A percentile compares a stretch with the other conserved stretches of the same genome.
phyloP scores from a whole-genome alignment of 2,329 filamentous ascomycete species.

The Alternaria sp. region DNA sequence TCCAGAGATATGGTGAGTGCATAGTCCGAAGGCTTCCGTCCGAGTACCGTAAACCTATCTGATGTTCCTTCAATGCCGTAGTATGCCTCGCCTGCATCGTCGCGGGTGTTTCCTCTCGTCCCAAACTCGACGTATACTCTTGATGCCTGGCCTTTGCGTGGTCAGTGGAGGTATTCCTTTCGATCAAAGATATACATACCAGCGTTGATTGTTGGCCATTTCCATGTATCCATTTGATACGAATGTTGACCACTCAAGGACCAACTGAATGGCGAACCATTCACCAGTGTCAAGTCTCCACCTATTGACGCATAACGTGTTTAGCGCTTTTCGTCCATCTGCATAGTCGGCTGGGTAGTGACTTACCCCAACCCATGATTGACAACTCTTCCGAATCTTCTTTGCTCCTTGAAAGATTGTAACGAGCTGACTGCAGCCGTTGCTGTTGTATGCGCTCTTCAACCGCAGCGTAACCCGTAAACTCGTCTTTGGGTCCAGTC shows the following conservation, averaged over 20 bases:
- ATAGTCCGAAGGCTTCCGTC: conserved; percentile 38
- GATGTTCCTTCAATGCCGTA: conserved; percentile 39
- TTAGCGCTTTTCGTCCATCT: neutral
- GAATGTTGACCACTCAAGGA: conserved; percentile 34
- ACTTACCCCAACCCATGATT: conserved; percentile 38
- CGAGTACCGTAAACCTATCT: conserved; percentile 40
- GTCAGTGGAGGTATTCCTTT: neutral
- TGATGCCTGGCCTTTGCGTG: conserved; percentile 29
- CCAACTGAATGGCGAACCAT: conserved; percentile 51
- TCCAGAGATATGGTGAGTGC: conserved; percentile 41
- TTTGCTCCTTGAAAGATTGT: neutral
- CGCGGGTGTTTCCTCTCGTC: conserved; percentile 32
- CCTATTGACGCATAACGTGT: conserved; percentile 20
- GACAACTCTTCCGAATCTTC: conserved; percentile 3
- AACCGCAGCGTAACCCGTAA: neutral
- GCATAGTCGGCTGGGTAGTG: neutral
- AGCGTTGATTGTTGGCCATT: conserved; percentile 42
- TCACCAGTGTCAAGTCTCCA: conserved; percentile 48
- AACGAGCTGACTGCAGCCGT: neutral
- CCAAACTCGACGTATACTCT: conserved; percentile 43
- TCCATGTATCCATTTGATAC: conserved; percentile 50
- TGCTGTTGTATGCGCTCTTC: conserved; percentile 2
- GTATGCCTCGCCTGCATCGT: conserved; percentile 47
- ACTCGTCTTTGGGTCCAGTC: neutral
- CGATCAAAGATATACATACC: conserved; percentile 12